Base-by-base conservation (phyloP, 192 early-diverging fungal species). In the Paraglomus occultum region DNA sequence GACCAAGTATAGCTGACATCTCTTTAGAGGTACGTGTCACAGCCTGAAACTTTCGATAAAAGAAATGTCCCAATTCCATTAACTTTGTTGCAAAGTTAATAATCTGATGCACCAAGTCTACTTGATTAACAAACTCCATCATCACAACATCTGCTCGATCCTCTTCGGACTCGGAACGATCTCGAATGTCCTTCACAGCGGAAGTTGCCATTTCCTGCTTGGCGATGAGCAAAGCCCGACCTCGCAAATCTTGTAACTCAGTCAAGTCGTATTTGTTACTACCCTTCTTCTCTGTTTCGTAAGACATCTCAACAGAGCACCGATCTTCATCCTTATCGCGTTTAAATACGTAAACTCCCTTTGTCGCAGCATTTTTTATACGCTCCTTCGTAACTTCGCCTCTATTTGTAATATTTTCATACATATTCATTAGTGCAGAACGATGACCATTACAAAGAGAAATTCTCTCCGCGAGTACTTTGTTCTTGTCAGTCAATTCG, bases 331-430 rank as follows among this genome's bases (percentile, higher is more conserved):
- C 5, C 11, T 51, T 59, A n/a, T 49, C 40, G 53, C 63, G 70
- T 50, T 51, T 20, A 49, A 71, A 71, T 18, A 6, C 39, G 52
- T 64, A 71, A n/a, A 18, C 31, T 12, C 70, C 70, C 12, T n/a
- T 64, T 20, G 6, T 22, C 12, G 49, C 48, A 11, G 61, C 61
- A 60, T 71, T 51, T 22, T 51, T 65, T 39, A 71, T 71, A 8
- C 20, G 38, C 50, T 71, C 70, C 9, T 71, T 71, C 18, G 60
- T 71, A 22, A 65, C 48, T 52, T 71, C 61, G 15, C 61, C 48
- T 23, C 61, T 43, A 50, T 64, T 71, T 5, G 17, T 40, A 31
- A 71, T 71, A 8, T 18, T 71, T 20, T 17, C 15, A 11, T 71
- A 67, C 47, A 64, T 71, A n/a, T 50, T 71, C 45, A 51, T 59